Base-by-base conservation (phyloP, 192 early-diverging fungal genomes). In the Coemansia sp. region DNA sequence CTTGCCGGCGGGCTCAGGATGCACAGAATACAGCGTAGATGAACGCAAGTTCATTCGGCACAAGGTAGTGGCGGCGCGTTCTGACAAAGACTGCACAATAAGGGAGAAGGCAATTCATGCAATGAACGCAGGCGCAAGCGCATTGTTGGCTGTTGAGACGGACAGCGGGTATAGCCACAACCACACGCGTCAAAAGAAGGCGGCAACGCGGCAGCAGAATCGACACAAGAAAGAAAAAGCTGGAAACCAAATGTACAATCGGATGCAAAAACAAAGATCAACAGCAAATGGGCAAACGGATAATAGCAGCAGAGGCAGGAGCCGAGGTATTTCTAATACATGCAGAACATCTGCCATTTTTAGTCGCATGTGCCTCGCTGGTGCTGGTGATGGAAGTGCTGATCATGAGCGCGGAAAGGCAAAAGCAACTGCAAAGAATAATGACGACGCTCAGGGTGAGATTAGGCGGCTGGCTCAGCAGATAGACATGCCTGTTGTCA, bases 31-130 rank as follows among this genome's bases (percentile, higher is more conserved):
- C 61, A 74, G 68, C 9, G 58, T 66, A 34, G 61, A 59, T 29
- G 77, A 74, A 56, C 64, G 71, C 28, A 60, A 56, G 53, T 57
- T 68, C 35, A 46, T 71, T 30, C 35, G 51, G 40, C 63, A 52
- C 55, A 80, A 64, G 30, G 62, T 74, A n/a, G 65, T 80, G 30
- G 77, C 68, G 2, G 77, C 51, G 56, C 68, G 66, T 15, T 33
- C 62, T 51, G 72, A 65, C 46, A 68, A 67, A 52, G 72, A 68
- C 28, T 80, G 77, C 63, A 66, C 77, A 10, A 59, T 65, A 28
- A 61, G 68, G 53, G 66, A 71, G 30, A 80, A 74, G 69, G 77
- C 77, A 16, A 43, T 71, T 34, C 72, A 80, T 35, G 77, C 77
- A 55, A 71, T 56, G 59, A 73, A 64, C 45, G 77, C 72, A 4